Percentiles rank a stretch among this genome's conserved stretches.
Conservation (phyloP, 176 grass and related monocot species). For the Carex kokanica region DNA sequence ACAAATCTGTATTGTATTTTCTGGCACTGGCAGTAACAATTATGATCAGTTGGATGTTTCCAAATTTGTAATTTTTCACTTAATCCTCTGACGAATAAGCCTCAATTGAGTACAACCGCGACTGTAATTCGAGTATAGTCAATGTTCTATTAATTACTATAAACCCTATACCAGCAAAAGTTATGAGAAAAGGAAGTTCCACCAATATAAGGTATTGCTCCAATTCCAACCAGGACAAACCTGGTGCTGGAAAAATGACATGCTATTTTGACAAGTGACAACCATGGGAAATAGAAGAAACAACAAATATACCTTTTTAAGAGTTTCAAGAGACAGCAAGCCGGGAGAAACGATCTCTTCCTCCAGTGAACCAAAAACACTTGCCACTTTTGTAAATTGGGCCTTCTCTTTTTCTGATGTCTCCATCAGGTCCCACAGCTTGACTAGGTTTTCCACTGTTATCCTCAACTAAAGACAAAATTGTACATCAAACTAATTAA, state of each 20-base stretch:
- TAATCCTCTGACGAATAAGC: not conserved
- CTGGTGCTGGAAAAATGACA: not conserved
- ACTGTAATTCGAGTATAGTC: not conserved
- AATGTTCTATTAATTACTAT: not conserved
- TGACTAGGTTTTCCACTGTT: conserved; percentile 53
- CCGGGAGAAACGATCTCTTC: conserved; percentile 56
- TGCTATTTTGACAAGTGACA: not conserved
- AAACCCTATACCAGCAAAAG: not conserved
- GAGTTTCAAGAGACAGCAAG: conserved; percentile 62
- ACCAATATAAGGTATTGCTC: no score
- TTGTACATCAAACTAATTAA: not conserved
- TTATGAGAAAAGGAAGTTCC: not conserved
- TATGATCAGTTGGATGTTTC: not conserved
- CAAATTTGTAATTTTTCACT: not conserved
- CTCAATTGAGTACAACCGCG: not conserved
- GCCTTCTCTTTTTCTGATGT: conserved; percentile 77
- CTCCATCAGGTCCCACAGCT: conserved; percentile 94
- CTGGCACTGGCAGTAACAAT: not conserved
- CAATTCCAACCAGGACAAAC: not conserved
- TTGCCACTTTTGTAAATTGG: conserved; percentile 47
- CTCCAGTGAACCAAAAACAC: conserved; percentile 52
- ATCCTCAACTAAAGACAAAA: conserved; percentile 64
- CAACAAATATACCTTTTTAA: conserved; percentile 54
- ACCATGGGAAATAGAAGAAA: not conserved
- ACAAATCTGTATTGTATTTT: not conserved